Evolutionary conservation across 2,329 filamentous ascomycete genomes (phyloP).

Genomic region (Fusarium abutilonis): DNA sequence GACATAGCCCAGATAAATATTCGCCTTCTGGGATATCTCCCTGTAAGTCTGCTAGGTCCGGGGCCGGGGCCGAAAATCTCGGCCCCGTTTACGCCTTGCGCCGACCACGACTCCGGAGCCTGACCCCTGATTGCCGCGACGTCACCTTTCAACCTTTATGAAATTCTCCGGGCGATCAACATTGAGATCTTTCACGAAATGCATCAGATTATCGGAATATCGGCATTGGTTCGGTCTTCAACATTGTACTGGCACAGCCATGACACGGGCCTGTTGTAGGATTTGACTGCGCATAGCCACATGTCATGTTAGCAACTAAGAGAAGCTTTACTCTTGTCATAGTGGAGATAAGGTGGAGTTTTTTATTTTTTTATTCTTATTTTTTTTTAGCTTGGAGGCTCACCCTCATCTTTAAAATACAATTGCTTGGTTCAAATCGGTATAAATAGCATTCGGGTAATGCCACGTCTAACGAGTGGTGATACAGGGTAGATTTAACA

Average conservation of each 20-base stretch:
- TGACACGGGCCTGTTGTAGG: background rate
- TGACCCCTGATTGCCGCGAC: constrained; percentile 11
- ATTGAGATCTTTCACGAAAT: no score
- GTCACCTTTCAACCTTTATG: background rate
- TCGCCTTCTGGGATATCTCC: background rate
- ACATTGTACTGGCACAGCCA: constrained; percentile 15
- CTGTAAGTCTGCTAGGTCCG: constrained; percentile 2
- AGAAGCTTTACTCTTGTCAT: background rate
- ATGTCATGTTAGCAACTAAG: background rate
- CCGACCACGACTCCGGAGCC: constrained; percentile 9
- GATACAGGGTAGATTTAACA: no score
- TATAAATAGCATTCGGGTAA: no score
- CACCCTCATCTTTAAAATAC: background rate
- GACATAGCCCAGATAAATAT: constrained; percentile 20
- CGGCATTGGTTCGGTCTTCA: background rate
- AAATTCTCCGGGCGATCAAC: no score
- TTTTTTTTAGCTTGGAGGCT: background rate
- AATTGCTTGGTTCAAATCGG: background rate
- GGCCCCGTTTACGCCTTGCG: constrained; percentile 12
- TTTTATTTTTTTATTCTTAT: no score
- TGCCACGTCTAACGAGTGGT: no score
- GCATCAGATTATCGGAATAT: background rate
- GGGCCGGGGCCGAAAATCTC: constrained; percentile 18
- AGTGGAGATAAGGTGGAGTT: background rate
- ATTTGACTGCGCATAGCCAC: background rate